Percentiles rank a stretch among this genome's conserved stretches.
Evolutionary conservation across 1,139 yeast genomes (phyloP).

Genomic region (Zygosaccharomyces sapae): DNA sequence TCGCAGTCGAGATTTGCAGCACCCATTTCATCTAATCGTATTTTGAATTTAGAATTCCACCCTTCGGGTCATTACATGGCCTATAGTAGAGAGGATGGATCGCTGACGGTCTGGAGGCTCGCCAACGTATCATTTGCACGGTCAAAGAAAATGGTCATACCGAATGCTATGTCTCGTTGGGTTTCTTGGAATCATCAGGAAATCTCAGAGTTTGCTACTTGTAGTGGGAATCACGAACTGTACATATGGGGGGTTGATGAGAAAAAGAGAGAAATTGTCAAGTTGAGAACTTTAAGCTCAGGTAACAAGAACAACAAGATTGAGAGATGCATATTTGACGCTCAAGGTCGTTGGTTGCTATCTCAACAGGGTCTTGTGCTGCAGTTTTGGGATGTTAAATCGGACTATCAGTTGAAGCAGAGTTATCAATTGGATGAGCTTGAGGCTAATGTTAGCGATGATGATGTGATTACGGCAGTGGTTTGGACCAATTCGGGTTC

Average conservation of each 20-base stretch:
- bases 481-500: conserved; percentile 37
- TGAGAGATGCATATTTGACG: conserved; percentile 46
- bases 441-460: conserved; percentile 8
- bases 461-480: conserved; percentile 16
- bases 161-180: conserved; percentile 45
- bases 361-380: conserved; percentile 43
- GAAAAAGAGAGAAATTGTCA: conserved; percentile 33
- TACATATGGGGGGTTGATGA: conserved; percentile 54
- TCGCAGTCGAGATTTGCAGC: conserved; percentile 26
- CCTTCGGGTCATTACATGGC: conserved; percentile 28
- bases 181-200: conserved; percentile 60
- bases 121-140: conserved; percentile 26
- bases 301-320: conserved; percentile 34
- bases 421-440: conserved; percentile 14
- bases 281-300: conserved; percentile 38
- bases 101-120: conserved; percentile 34
- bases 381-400: conserved; percentile 26
- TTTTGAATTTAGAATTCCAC: conserved; percentile 27
- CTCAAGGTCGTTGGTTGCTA: conserved; percentile 46
- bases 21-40: conserved; percentile 20
- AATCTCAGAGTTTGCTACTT: conserved; percentile 53
- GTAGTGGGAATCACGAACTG: conserved; percentile 51
- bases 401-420: conserved; percentile 21
- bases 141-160: conserved; percentile 31
- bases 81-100: conserved; percentile 34